Base-by-base conservation (phyloP, 1,284 basidiomycete genomes). In the Irpex sp. region DNA sequence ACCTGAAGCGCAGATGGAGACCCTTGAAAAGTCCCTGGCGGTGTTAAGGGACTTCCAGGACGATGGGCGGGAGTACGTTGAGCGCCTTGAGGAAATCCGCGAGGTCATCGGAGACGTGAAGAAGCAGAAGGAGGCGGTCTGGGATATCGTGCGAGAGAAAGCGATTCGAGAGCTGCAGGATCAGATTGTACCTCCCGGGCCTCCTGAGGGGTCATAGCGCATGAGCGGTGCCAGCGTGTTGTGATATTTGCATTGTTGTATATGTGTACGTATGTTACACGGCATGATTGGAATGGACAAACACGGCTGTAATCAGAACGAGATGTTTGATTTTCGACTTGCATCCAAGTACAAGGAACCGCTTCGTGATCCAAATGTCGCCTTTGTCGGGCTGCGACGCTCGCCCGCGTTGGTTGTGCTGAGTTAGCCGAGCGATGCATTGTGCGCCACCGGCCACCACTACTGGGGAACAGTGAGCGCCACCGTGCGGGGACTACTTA, bases 61-160 rank as follows among this genome's bases (percentile, higher is more conserved):
- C 70, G 92, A 93, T 69, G 88, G 87, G 3, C 80, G 91, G 57
- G 91, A 93, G 73, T 93, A 93, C 71, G 85, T 87, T 3, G 92
- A 93, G 70, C 82, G 91, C 31, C 73, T 93, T 62, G 85, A 89
- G 68, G 91, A 93, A 72, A 91, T 93, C 61, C 76, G 92, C 59
- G 91, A 93, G 68, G 84, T 84, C 0, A 73, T 93, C 59, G 92
- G 92, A 2, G 86, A 89, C 67, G 81, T 87, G 52, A 78, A 85
- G 60, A 82, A 82, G 4, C 89, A 93, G 72, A 79, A 91, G 64
- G 81, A 88, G 71, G 79, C 81, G 5, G 80, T 93, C 19, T 93
- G 92, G 92, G 82, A 85, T 64, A 74, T 87, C 73, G 86, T 92
- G 59, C 83, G 92, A 62, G 83, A 86, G 73, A 82, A 84, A 64